Percentiles rank a stretch among this genome's conserved stretches.
Conservation (phyloP, 441 rosid species). For the Brassica balearica region DNA sequence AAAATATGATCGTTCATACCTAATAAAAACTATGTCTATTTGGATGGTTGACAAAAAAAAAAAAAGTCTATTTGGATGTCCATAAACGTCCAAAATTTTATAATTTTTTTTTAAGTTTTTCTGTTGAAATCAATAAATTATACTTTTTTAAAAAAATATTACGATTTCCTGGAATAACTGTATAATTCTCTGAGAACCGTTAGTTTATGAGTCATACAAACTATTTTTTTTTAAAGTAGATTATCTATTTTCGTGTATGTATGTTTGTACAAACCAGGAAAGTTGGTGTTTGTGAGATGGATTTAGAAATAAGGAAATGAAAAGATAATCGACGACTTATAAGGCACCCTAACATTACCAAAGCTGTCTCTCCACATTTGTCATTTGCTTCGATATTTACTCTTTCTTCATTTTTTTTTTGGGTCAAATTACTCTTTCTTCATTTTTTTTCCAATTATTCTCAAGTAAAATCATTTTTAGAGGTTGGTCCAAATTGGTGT, state of each 20-base stretch:
- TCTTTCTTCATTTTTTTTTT: constrained; percentile 11
- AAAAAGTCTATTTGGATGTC: too few relatives aligned
- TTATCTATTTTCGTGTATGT: constrained; percentile 3
- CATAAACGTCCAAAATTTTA: too few relatives aligned
- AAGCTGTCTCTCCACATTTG: background rate
- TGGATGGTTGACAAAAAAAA: too few relatives aligned
- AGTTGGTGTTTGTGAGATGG: constrained; percentile 24
- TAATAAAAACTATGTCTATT: too few relatives aligned
- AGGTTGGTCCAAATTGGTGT: constrained; percentile 36
- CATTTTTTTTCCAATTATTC: background rate
- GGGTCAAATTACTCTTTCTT: constrained; percentile 3
- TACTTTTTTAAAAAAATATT: too few relatives aligned
- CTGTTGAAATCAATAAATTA: too few relatives aligned
- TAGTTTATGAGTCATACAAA: too few relatives aligned
- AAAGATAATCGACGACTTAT: constrained; percentile 33
- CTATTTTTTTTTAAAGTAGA: background rate
- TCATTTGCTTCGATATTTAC: background rate
- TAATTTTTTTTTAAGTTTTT: too few relatives aligned
- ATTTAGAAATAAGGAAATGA: constrained; percentile 35
- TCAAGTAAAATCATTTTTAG: constrained; percentile 14
- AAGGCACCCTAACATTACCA: constrained; percentile 21
- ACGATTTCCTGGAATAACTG: too few relatives aligned
- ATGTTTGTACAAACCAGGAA: background rate
- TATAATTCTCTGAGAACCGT: too few relatives aligned
- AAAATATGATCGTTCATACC: too few relatives aligned